phyloP scores from a whole-genome alignment of 1,284 basidiomycete species.

The Melampsora americana region DNA sequence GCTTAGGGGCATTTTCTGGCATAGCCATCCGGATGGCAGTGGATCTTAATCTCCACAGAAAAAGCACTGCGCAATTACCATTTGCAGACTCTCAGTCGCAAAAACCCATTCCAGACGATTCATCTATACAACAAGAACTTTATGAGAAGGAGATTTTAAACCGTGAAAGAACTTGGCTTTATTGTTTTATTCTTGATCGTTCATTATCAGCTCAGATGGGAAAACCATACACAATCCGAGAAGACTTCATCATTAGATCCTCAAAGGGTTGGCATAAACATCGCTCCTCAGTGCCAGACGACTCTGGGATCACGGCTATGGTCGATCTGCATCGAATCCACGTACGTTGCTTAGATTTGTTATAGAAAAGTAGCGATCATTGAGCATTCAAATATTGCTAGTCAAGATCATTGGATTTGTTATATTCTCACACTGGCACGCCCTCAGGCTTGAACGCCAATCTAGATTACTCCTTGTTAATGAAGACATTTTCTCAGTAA shows the following conservation, averaged over 20 bases:
- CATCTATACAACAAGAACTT: constrained; percentile 60
- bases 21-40: constrained; percentile 65
- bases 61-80: constrained; percentile 60
- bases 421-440: constrained; percentile 78
- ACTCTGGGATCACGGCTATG: constrained; percentile 50
- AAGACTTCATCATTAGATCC: constrained; percentile 75
- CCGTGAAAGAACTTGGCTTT: constrained; percentile 75
- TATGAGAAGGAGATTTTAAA: constrained; percentile 77
- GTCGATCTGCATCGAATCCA: constrained; percentile 52
- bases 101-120: constrained; percentile 48
- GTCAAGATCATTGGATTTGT: constrained; percentile 79
- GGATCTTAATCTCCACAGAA: constrained; percentile 75
- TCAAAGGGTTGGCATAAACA: constrained; percentile 64
- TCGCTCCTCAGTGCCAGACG: constrained; percentile 51
- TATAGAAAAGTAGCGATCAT: not conserved
- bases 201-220: constrained; percentile 80
- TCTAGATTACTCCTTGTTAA: constrained; percentile 68
- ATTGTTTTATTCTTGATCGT: constrained; percentile 77
- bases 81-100: constrained; percentile 37
- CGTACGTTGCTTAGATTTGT: constrained; percentile 1
- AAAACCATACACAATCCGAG: constrained; percentile 77
- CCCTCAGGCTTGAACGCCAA: constrained; percentile 80
- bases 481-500: constrained; percentile 17
- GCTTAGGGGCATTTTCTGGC: constrained; percentile 7
- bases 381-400: constrained; percentile 53